A percentile compares a stretch with the other conserved stretches of the same genome.
phyloP scores from a whole-genome alignment of 2,329 filamentous ascomycete species.

The Ciborinia camelliae region DNA sequence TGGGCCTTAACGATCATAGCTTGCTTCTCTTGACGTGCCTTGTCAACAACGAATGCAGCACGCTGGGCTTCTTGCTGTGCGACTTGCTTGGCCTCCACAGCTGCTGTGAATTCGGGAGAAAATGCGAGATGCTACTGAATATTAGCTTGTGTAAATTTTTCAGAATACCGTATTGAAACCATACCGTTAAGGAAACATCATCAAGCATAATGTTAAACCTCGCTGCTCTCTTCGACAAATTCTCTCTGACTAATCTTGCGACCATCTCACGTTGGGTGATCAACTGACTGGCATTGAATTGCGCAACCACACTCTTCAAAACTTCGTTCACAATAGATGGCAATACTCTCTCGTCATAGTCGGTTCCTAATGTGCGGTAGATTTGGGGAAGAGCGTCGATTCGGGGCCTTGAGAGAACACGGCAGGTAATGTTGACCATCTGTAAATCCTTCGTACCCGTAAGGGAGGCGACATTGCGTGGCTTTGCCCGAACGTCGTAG shows the following conservation, averaged over 20 bases:
- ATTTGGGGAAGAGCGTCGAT: constrained; percentile 91
- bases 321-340: constrained; percentile 99
- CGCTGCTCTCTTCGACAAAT: constrained; percentile 83
- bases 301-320: constrained; percentile 95
- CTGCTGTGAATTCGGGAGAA: constrained; percentile 70
- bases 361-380: constrained; percentile 89
- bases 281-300: constrained; percentile 97
- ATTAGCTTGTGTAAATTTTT: constrained; percentile 8
- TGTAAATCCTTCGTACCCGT: constrained; percentile 99
- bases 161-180: constrained; percentile 33
- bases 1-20: constrained; percentile 97
- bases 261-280: constrained; percentile 99
- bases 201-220: constrained; percentile 97
- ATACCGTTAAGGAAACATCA: constrained; percentile 92
- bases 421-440: constrained; percentile 99
- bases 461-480: constrained; percentile 91
- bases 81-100: constrained; percentile 71
- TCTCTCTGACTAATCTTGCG: constrained; percentile 84
- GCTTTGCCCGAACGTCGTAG: constrained; percentile 97
- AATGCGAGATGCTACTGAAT: constrained; percentile 61
- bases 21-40: constrained; percentile 98
- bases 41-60: constrained; percentile 96
- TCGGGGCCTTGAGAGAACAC: constrained; percentile 90
- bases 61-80: constrained; percentile 92
- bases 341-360: constrained; percentile 95